Conservation (phyloP, 208 protist species). For the Vickermania ingenoplastis region DNA sequence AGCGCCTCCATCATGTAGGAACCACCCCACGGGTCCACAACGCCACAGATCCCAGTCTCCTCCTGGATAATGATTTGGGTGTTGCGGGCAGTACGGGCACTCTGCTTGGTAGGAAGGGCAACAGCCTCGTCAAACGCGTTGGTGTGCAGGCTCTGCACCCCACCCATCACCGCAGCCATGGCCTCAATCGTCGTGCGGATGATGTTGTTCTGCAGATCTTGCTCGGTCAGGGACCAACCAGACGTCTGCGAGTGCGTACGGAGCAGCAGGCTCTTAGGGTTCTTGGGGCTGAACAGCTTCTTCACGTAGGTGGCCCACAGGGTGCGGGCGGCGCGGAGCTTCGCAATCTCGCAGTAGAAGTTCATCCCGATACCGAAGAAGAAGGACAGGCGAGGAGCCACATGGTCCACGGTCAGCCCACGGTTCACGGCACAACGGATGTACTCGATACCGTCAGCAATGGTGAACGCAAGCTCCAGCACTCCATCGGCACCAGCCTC, state of each 20-base stretch:
- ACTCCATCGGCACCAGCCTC: conserved; percentile 87
- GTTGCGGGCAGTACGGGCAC: conserved; percentile 91
- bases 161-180: conserved; percentile 93
- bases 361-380: conserved; percentile 97
- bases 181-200: conserved; percentile 96
- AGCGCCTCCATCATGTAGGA: conserved; percentile 94
- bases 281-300: conserved; percentile 90
- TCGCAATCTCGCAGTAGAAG: conserved; percentile 96
- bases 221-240: conserved; percentile 95
- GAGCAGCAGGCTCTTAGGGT: conserved; percentile 78
- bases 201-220: conserved; percentile 95
- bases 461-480: conserved; percentile 93
- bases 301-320: conserved; percentile 92
- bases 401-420: conserved; percentile 87
- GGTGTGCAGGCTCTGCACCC: conserved; percentile 90
- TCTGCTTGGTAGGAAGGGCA: conserved; percentile 90
- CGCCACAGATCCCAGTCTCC: conserved; percentile 83
- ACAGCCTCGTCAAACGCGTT: conserved; percentile 95
- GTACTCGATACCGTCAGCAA: conserved; percentile 95
- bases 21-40: conserved; percentile 84
- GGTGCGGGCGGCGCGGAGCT: conserved; percentile 90
- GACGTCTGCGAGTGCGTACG: conserved; percentile 96
- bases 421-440: conserved; percentile 49
- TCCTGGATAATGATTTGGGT: conserved; percentile 95
- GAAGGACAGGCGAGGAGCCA: conserved; percentile 93